Evolutionary conservation across 805 yeast species (phyloP).

Genomic region (Zygosaccharomyces gambellarensis): DNA sequence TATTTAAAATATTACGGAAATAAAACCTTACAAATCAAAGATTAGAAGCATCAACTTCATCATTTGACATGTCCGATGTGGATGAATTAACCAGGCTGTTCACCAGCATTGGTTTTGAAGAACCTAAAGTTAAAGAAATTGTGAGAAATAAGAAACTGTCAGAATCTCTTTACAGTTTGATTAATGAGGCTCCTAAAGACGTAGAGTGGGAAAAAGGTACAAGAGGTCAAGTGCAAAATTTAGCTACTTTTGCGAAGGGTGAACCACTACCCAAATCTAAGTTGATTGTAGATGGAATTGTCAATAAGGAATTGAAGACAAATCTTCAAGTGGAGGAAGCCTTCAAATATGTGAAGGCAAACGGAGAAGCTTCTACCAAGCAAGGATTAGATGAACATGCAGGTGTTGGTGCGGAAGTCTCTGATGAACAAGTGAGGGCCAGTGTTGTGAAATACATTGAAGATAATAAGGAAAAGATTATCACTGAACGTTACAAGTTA

Average conservation of each 20-base stretch:
- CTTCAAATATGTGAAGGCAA: constrained; percentile 60
- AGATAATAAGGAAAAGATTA: constrained; percentile 54
- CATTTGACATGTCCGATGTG: constrained; percentile 25
- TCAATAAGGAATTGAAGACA: constrained; percentile 58
- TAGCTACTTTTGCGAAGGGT: constrained; percentile 69
- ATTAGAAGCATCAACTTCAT: not conserved
- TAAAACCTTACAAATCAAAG: too few species aligned
- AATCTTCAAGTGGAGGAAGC: constrained; percentile 78
- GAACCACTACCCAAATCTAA: constrained; percentile 44
- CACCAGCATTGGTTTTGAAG: constrained; percentile 58
- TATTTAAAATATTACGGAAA: not conserved
- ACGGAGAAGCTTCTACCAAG: constrained; percentile 41
- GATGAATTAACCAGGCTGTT: constrained; percentile 37
- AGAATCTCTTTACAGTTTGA: constrained; percentile 56
- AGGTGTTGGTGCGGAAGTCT: constrained; percentile 77
- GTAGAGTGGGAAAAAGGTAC: constrained; percentile 51
- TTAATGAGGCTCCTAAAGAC: constrained; percentile 38
- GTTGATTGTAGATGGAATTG: constrained; percentile 56
- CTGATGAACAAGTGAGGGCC: constrained; percentile 57
- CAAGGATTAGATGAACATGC: constrained; percentile 56
- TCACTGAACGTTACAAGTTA: constrained; percentile 68
- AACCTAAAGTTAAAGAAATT: constrained; percentile 72
- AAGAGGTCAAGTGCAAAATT: constrained; percentile 63
- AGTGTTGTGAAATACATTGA: constrained; percentile 58
- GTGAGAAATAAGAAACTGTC: constrained; percentile 83